A percentile compares a stretch with the other conserved stretches of the same genome.
phyloP scores from a whole-genome alignment of 179 eudicot species.

The Patellifolia procumbens region DNA sequence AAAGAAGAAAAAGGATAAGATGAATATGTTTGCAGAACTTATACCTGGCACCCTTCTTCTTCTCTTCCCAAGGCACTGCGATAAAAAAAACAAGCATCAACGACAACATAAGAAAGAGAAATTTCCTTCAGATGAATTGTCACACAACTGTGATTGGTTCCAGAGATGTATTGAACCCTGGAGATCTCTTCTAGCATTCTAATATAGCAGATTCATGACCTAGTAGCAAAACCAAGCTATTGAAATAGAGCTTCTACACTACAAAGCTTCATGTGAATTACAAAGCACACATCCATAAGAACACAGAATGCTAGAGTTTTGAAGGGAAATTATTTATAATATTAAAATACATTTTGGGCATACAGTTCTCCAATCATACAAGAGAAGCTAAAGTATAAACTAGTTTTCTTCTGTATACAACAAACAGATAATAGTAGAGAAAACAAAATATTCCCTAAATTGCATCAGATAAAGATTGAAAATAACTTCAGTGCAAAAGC shows the following conservation, averaged over 20 bases:
- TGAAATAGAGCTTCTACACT: neutral
- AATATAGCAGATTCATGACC: neutral
- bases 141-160: neutral
- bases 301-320: neutral
- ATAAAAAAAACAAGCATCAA: constrained; percentile 28
- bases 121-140: too few relatives aligned
- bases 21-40: neutral
- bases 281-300: neutral
- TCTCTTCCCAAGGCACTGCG: constrained; percentile 89
- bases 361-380: neutral
- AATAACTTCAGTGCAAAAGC: neutral
- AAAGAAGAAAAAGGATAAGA: neutral
- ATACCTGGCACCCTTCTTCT: constrained; percentile 57
- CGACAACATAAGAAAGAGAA: neutral
- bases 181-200: neutral
- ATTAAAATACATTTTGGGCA: neutral
- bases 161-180: neutral
- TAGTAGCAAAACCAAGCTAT: neutral
- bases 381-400: neutral
- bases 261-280: neutral
- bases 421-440: neutral
- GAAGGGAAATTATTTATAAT: neutral
- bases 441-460: too few relatives aligned
- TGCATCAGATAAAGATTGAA: neutral
- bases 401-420: neutral